Evolutionary conservation across 352 stramenopile species (phyloP).

Genomic region (Pythium volutum): DNA sequence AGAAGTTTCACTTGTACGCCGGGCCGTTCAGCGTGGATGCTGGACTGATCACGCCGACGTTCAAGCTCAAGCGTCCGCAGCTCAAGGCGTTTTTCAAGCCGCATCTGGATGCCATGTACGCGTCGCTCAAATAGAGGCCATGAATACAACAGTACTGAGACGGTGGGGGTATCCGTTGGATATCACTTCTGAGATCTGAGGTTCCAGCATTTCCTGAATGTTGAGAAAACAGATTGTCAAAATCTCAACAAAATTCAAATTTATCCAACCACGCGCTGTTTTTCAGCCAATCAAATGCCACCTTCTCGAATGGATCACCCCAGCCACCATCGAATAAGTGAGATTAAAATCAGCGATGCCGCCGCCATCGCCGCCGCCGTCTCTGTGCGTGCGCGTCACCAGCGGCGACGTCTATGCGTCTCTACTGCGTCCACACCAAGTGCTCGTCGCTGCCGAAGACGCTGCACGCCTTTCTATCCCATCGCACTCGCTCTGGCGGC

Average conservation of each 20-base stretch:
- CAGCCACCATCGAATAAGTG: neutral
- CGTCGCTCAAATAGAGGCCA: too few relatives aligned
- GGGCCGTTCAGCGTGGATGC: slow-evolving; percentile 90
- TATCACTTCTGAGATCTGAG: too few relatives aligned
- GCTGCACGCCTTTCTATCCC: slow-evolving; percentile 13
- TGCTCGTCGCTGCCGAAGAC: slow-evolving; percentile 36
- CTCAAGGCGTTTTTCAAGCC: slow-evolving; percentile 84
- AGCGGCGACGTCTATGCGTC: slow-evolving; percentile 25
- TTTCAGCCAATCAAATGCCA: slow-evolving; percentile 39
- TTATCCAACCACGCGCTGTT: too few relatives aligned
- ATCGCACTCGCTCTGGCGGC: slow-evolving; percentile 23
- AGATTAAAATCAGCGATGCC: too few relatives aligned
- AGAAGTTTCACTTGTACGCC: slow-evolving; percentile 82
- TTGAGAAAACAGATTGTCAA: too few relatives aligned
- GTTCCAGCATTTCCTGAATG: too few relatives aligned
- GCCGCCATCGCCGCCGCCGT: neutral
- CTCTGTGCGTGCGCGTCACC: slow-evolving; percentile 10
- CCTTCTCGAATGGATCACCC: neutral
- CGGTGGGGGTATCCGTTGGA: too few relatives aligned
- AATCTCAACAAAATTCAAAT: too few relatives aligned
- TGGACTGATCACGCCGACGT: slow-evolving; percentile 92
- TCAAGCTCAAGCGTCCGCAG: slow-evolving; percentile 94
- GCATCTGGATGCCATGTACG: slow-evolving; percentile 85
- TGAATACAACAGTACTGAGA: too few relatives aligned
- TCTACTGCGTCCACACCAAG: slow-evolving; percentile 48